Evolutionary conservation across 2,329 filamentous ascomycete genomes (phyloP).

Genomic region (Passalora sequoiae): DNA sequence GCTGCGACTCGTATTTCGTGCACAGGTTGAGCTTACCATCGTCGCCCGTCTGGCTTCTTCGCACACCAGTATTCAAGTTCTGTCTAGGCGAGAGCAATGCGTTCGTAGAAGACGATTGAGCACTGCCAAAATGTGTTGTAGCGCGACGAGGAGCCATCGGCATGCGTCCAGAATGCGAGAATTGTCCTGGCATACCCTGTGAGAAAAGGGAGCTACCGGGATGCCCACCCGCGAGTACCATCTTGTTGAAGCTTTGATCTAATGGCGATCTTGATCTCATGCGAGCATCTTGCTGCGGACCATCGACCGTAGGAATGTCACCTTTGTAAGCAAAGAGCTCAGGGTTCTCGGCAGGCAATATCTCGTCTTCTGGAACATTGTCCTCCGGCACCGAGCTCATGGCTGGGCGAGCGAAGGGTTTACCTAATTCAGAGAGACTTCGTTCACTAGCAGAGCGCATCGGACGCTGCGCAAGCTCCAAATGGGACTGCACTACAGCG

Average conservation of each 20-base stretch:
- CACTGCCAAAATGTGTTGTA: slow-evolving; percentile 12
- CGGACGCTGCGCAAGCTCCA: slow-evolving; percentile 4
- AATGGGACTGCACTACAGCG: background rate
- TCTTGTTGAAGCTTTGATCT: slow-evolving; percentile 4
- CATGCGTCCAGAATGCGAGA: background rate
- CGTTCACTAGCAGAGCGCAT: slow-evolving; percentile 19
- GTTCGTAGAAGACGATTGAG: background rate
- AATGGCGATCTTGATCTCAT: slow-evolving; percentile 10
- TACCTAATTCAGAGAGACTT: slow-evolving; percentile 21
- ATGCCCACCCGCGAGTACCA: slow-evolving; percentile 11
- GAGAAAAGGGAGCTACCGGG: slow-evolving; percentile 7
- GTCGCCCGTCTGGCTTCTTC: slow-evolving; percentile 24
- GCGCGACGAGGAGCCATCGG: slow-evolving; percentile 10
- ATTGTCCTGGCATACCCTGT: slow-evolving; percentile 2
- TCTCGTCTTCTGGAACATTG: slow-evolving; percentile 16
- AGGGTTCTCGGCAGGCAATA: slow-evolving; percentile 9
- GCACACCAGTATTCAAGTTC: slow-evolving; percentile 3
- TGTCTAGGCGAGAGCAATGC: slow-evolving; percentile 8
- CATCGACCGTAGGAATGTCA: slow-evolving; percentile 22
- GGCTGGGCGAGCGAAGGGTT: slow-evolving; percentile 19
- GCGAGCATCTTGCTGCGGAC: no score
- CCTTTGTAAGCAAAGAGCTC: slow-evolving; percentile 27
- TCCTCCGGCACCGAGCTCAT: slow-evolving; percentile 28
- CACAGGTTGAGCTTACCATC: slow-evolving; percentile 29
- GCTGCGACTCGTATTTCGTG: no score